Conservation (phyloP, 2,329 filamentous ascomycete genomes). For the Rhexocercosporidium sp. region DNA sequence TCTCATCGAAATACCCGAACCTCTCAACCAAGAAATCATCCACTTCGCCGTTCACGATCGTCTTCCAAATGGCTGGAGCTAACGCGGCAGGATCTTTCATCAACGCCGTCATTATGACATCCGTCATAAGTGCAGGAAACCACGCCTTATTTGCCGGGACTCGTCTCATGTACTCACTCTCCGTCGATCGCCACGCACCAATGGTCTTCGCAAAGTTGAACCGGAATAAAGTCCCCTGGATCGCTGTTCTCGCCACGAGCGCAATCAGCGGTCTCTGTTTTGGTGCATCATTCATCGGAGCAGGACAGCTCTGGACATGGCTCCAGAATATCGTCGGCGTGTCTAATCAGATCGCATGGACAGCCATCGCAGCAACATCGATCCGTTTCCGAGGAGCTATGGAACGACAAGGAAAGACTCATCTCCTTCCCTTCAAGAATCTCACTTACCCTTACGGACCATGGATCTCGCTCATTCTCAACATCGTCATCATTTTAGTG, state of each 20-base stretch:
- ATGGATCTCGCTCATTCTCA: constrained; percentile 59
- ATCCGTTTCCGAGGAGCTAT: constrained; percentile 68
- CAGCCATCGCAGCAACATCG: constrained; percentile 66
- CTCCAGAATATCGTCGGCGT: constrained; percentile 71
- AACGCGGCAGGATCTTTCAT: constrained; percentile 61
- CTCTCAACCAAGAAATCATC: constrained; percentile 50
- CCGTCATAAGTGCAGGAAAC: constrained; percentile 62
- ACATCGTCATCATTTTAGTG: constrained; percentile 63
- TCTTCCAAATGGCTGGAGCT: constrained; percentile 63
- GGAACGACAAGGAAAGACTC: constrained; percentile 61
- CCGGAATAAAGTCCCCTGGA: constrained; percentile 56
- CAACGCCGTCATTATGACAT: constrained; percentile 65
- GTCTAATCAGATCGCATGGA: constrained; percentile 71
- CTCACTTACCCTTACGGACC: constrained; percentile 71
- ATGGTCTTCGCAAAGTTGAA: constrained; percentile 56
- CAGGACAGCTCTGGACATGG: constrained; percentile 70
- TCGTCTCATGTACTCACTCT: constrained; percentile 61
- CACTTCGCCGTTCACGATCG: constrained; percentile 63
- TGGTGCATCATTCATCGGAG: constrained; percentile 68
- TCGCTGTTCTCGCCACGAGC: constrained; percentile 59
- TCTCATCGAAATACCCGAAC: constrained; percentile 58
- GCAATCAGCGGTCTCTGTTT: constrained; percentile 64
- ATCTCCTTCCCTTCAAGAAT: constrained; percentile 67
- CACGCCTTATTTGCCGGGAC: constrained; percentile 63
- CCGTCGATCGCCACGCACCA: constrained; percentile 61